phyloP scores from a whole-genome alignment of 2,329 filamentous ascomycete genomes.

The Mollisiaceae sp. region DNA sequence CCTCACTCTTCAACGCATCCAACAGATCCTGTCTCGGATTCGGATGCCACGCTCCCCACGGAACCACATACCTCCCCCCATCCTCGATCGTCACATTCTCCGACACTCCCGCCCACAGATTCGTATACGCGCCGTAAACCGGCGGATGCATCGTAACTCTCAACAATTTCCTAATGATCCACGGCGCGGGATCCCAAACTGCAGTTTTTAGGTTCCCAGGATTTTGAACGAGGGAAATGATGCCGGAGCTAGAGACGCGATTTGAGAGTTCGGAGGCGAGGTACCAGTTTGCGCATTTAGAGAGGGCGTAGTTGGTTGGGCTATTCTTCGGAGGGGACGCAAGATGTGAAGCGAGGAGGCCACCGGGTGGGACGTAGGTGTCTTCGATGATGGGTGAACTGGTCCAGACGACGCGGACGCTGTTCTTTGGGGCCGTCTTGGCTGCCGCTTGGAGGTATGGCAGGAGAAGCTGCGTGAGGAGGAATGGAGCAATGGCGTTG shows the following conservation, averaged over 20 bases:
- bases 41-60: slow-evolving; percentile 23
- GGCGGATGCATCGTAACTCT: slow-evolving; percentile 21
- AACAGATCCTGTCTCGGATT: slow-evolving; percentile 13
- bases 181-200: slow-evolving; percentile 17
- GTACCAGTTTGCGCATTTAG: slow-evolving; percentile 18
- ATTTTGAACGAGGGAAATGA: slow-evolving; percentile 9
- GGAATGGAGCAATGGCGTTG: slow-evolving; percentile 36
- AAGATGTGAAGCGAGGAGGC: slow-evolving; percentile 3
- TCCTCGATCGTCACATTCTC: slow-evolving; percentile 8
- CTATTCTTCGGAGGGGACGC: neutral
- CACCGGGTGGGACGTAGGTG: slow-evolving; percentile 3
- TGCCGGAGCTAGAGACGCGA: neutral
- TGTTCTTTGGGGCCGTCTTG: slow-evolving; percentile 13
- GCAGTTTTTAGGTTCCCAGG: slow-evolving; percentile 19
- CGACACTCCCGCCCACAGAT: slow-evolving; percentile 18
- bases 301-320: slow-evolving; percentile 9
- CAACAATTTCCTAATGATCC: slow-evolving; percentile 11
- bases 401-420: slow-evolving; percentile 11
- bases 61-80: slow-evolving; percentile 17
- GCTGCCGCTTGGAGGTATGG: slow-evolving; percentile 29
- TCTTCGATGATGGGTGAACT: slow-evolving; percentile 15
- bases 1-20: slow-evolving; percentile 17
- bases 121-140: slow-evolving; percentile 22
- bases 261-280: slow-evolving; percentile 9
- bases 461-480: slow-evolving; percentile 44